Conservation (phyloP, 23 red algal species). For the Porphyridium purpureum region DNA sequence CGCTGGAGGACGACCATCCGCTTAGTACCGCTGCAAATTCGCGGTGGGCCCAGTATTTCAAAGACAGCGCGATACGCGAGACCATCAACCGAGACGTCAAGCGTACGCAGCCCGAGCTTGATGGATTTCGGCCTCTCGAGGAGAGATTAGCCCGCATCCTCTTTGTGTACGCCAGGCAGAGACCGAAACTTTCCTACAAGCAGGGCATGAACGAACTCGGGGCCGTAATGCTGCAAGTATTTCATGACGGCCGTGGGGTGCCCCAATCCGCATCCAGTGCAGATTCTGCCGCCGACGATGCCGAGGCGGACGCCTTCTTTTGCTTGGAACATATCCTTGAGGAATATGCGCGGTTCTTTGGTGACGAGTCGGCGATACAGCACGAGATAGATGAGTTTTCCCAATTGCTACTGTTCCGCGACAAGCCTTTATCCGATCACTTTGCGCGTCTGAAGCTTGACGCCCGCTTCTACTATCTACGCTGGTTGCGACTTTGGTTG, state of each 20-base stretch:
- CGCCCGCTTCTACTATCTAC: constrained; percentile 29
- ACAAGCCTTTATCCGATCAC: constrained; percentile 26
- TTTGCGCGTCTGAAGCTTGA: constrained; percentile 34
- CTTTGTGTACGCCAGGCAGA: constrained; percentile 55
- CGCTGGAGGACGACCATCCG: constrained; percentile 39
- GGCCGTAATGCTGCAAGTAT: constrained; percentile 33
- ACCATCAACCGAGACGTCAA: constrained; percentile 33
- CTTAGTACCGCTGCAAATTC: constrained; percentile 17
- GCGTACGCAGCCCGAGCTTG: constrained; percentile 33
- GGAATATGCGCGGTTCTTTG: constrained; percentile 11
- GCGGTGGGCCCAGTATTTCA: constrained; percentile 37
- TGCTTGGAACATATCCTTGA: constrained; percentile 24
- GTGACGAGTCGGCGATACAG: not conserved
- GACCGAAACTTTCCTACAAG: constrained; percentile 22
- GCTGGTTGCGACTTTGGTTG: constrained; percentile 65
- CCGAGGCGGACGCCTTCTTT: constrained; percentile 52
- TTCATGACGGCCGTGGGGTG: too few species aligned
- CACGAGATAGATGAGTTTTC: constrained; percentile 19
- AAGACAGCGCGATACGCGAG: constrained; percentile 13
- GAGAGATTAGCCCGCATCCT: constrained; percentile 23
- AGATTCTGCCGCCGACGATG: constrained; percentile 13
- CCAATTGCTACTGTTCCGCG: constrained; percentile 27
- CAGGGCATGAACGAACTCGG: constrained; percentile 83
- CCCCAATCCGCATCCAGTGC: constrained; percentile 5
- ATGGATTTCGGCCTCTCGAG: constrained; percentile 11